Base-by-base conservation (phyloP, 495 filamentous ascomycete genomes). In the Neurospora tetraspora region DNA sequence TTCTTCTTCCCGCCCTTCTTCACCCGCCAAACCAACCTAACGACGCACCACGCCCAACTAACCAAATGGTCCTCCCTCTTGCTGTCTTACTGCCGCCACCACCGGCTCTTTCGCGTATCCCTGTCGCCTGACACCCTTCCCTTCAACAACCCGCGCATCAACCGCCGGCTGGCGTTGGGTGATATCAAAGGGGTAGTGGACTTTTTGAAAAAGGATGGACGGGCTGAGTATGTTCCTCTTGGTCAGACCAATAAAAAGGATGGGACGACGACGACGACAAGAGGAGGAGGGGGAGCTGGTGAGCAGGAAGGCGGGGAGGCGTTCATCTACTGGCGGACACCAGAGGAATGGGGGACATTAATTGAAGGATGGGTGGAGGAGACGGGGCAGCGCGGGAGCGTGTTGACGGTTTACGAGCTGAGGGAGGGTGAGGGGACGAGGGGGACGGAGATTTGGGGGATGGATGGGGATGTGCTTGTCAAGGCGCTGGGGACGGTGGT, bases 21-120 rank as follows among this genome's bases (percentile, higher is more conserved):
- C 88, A 91, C 89, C 74, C 86, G 86, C 74, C 95, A 98, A 85
- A 89, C 91, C 65, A 94, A 94, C 85, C 85, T 84, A 75, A 83
- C 85, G 38, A 97, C 93, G 12, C 91, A 88, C 77, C 86, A 88
- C 80, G 86, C 89, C 31, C 96, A 98, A 80, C 89, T 94, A 70
- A 81, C 86, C 40, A 92, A 91, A 83, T 99, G 96, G 96, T 90
- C 91, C 47, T 78, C 88, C n/a, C 88, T 97, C 20, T 89, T 99
- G 77, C 93, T 91, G 72, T 76, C 90, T 76, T 99, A 96, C 90
- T 94, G 92, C 80, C 88, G 89, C 0, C 86, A 91, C 79, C 88
- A 95, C 82, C 89, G 86, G 47, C 78, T 92, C 76, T 96, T 88
- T 85, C 87, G 88, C 39, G 86, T 98, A 38, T 84, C 89, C 4